These are phyloP conservation scores for Lichina pygmaea DNA, from an alignment of 495 filamentous ascomycete species.

Conservation along the genomic window DNA sequence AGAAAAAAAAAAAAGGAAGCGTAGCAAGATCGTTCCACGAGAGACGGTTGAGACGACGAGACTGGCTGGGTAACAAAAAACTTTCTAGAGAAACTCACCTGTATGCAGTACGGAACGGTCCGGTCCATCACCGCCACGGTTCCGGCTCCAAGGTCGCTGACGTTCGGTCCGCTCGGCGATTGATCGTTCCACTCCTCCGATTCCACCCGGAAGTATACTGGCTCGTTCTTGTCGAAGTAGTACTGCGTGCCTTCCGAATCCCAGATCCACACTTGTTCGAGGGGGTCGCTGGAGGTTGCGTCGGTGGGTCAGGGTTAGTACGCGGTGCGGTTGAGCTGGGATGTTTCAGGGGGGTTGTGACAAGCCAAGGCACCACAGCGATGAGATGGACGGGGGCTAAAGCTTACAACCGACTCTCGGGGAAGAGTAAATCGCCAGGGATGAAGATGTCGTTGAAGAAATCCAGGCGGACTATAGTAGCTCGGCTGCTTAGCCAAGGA, in stretches of 20 bases:
- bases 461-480: slow-evolving; percentile 36
- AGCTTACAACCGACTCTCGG: slow-evolving; percentile 46
- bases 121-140: not conserved
- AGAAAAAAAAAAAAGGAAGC: too few relatives aligned
- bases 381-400: not conserved
- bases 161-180: slow-evolving; percentile 32
- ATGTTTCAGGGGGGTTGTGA: not conserved
- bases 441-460: slow-evolving; percentile 85
- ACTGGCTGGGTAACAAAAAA: not conserved
- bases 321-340: not conserved
- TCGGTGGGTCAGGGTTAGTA: not conserved
- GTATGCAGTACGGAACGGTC: slow-evolving; percentile 1
- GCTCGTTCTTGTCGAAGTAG: slow-evolving; percentile 70
- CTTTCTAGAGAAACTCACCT: not conserved
- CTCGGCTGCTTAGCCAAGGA: not conserved
- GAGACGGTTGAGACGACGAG: not conserved
- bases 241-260: slow-evolving; percentile 36
- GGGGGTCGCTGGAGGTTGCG: slow-evolving; percentile 23
- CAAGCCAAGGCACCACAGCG: not conserved
- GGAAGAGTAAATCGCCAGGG: slow-evolving; percentile 38
- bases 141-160: not conserved
- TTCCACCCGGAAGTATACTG: slow-evolving; percentile 61
- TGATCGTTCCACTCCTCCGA: slow-evolving; percentile 75
- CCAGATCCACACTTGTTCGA: slow-evolving; percentile 64
- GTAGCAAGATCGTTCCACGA: too few relatives aligned